phyloP scores from a whole-genome alignment of 208 protist genomes.

The Leishmania guyanensis region DNA sequence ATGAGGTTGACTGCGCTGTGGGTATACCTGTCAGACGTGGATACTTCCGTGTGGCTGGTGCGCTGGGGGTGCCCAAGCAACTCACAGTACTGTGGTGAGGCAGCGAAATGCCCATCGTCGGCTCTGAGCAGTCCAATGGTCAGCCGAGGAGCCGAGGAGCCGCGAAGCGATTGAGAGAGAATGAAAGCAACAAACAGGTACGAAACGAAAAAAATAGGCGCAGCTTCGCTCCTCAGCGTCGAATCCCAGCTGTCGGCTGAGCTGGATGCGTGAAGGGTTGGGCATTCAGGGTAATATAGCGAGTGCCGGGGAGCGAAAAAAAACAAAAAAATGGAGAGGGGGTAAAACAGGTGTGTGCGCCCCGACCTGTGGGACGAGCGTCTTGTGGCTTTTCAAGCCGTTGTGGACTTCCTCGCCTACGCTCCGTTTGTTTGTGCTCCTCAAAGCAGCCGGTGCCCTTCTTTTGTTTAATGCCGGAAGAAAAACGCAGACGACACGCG shows the following conservation, averaged over 20 bases:
- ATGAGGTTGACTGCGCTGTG: not conserved
- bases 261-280: not conserved
- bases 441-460: not conserved
- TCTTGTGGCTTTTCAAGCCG: not conserved
- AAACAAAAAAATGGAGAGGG: too few species aligned
- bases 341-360: too few species aligned
- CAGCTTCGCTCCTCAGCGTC: not conserved
- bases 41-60: not conserved
- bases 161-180: not conserved
- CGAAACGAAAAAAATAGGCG: not conserved
- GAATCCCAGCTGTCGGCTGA: not conserved
- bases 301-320: too few species aligned
- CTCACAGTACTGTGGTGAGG: not conserved
- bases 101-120: not conserved
- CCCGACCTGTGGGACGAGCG: not conserved
- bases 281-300: too few species aligned
- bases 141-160: too few species aligned
- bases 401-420: not conserved
- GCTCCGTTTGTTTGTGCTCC: not conserved
- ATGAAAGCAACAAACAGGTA: not conserved
- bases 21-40: not conserved
- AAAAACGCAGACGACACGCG: not conserved
- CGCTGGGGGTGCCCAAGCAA: not conserved
- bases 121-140: not conserved
- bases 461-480: not conserved